These are phyloP conservation scores for Metschnikowia santaceciliae DNA, from an alignment of 805 yeast genomes.

Conservation along the genomic window DNA sequence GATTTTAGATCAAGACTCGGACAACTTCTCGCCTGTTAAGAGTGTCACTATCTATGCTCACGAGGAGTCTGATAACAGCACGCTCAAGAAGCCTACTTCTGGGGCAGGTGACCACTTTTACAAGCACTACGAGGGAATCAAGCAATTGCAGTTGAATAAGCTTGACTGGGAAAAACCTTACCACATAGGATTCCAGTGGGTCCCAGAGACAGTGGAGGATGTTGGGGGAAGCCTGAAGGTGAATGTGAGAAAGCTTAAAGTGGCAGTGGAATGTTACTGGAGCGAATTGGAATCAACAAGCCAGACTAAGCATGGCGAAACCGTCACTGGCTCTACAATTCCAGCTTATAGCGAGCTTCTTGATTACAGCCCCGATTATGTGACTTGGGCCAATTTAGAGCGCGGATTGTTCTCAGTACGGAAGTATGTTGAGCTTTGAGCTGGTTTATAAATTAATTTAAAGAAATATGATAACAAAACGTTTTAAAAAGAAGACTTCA, in stretches of 20 bases:
- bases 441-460: neutral
- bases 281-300: slow-evolving; percentile 48
- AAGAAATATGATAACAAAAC: neutral
- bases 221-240: slow-evolving; percentile 30
- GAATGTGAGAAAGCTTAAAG: slow-evolving; percentile 42
- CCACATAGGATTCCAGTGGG: slow-evolving; percentile 71
- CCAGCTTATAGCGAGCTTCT: slow-evolving; percentile 73
- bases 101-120: slow-evolving; percentile 42
- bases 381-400: slow-evolving; percentile 59
- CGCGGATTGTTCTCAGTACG: slow-evolving; percentile 66
- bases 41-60: slow-evolving; percentile 51
- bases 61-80: slow-evolving; percentile 10
- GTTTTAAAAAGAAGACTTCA: neutral
- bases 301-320: slow-evolving; percentile 30
- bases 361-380: slow-evolving; percentile 61
- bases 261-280: slow-evolving; percentile 70
- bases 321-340: slow-evolving; percentile 23
- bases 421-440: slow-evolving; percentile 40
- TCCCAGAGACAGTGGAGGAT: slow-evolving; percentile 42
- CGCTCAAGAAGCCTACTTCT: slow-evolving; percentile 19
- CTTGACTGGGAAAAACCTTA: slow-evolving; percentile 55
- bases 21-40: slow-evolving; percentile 56
- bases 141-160: slow-evolving; percentile 60
- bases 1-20: slow-evolving; percentile 12
- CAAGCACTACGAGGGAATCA: slow-evolving; percentile 60